Base-by-base conservation (phyloP, 164 flowering plant species). In the Tetracentron sinense region DNA sequence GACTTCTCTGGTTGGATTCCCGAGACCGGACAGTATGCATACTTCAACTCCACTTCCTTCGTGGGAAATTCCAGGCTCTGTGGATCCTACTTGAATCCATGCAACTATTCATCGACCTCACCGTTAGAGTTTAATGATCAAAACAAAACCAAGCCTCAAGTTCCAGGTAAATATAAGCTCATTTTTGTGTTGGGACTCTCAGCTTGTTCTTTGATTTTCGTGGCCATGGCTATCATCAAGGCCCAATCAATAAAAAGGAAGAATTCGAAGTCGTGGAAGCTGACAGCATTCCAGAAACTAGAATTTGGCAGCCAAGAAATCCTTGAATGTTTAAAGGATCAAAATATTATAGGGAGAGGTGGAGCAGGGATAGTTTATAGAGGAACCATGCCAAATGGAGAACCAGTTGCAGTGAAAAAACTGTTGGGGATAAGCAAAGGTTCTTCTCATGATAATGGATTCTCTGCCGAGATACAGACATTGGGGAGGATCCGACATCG, bases 331-430 rank as follows among this genome's bases (percentile, higher is more conserved):
- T 61, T 89, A 22, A 85, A 85, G 67, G 96, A 88, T 2, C 64
- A 77, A 67, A 85, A 82, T 65, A 68, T 83, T 3, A 83, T 89
- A 42, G 90, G 96, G n/a, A 78, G 72, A 77, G 92, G 96, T 14
- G 96, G 96, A 47, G 87, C 96, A 8, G 96, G 96, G 29, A 69
- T 81, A 16, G 92, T 89, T 20, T 89, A 83, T 69, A 76, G 54
- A 48, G 90, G 90, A 56, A 53, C 55, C 0, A 86, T 81, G 87
- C 79, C 80, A 1, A 86, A 77, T 52, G 90, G 85, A 38, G 83
- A 79, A 30, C 68, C 69, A 55, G 83, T 86, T 7, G 96, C 96
- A 27, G 84, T 89, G 42, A 89, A 89, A 72, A 85, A 68, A 69
- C 63, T 87, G 20, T 50, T 76, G 61, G 85, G 81, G 14, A 77